These are phyloP conservation scores for Coniochaeta hoffmannii DNA, from an alignment of 2,329 filamentous ascomycete species.

Conservation along the genomic window DNA sequence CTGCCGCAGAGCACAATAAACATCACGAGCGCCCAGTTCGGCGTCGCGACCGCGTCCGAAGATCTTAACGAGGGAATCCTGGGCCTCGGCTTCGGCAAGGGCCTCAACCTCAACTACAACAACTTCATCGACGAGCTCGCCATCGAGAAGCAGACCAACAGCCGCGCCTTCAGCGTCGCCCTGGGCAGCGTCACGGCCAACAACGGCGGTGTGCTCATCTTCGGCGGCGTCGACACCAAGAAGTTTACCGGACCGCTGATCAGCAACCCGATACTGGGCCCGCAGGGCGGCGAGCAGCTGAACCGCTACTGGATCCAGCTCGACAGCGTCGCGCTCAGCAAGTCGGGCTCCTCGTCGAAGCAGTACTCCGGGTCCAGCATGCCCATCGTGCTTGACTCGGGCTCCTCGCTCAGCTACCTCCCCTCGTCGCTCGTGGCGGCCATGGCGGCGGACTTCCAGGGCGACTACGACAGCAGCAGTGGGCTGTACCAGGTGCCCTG, in stretches of 20 bases:
- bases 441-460: slow-evolving; percentile 35
- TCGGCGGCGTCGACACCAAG: slow-evolving; percentile 58
- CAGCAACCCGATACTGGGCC: slow-evolving; percentile 2
- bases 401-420: slow-evolving; percentile 41
- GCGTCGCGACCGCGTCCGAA: slow-evolving; percentile 46
- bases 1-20: slow-evolving; percentile 32
- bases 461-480: slow-evolving; percentile 24
- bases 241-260: slow-evolving; percentile 55
- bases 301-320: slow-evolving; percentile 2
- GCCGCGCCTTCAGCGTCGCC: slow-evolving; percentile 58
- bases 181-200: slow-evolving; percentile 53
- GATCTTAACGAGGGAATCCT: slow-evolving; percentile 55
- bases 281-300: background rate
- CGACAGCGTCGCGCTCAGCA: background rate
- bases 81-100: slow-evolving; percentile 62
- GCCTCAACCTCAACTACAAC: slow-evolving; percentile 36
- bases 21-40: slow-evolving; percentile 52
- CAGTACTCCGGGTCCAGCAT: slow-evolving; percentile 13
- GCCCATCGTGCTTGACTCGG: slow-evolving; percentile 38
- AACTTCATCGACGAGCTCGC: slow-evolving; percentile 45
- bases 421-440: slow-evolving; percentile 32
- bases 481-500: slow-evolving; percentile 40
- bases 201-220: slow-evolving; percentile 53
- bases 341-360: slow-evolving; percentile 9
- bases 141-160: slow-evolving; percentile 45